Evolutionary conservation across 768 basidiomycete species (phyloP).

Genomic region (Gloeophyllum trabeum): DNA sequence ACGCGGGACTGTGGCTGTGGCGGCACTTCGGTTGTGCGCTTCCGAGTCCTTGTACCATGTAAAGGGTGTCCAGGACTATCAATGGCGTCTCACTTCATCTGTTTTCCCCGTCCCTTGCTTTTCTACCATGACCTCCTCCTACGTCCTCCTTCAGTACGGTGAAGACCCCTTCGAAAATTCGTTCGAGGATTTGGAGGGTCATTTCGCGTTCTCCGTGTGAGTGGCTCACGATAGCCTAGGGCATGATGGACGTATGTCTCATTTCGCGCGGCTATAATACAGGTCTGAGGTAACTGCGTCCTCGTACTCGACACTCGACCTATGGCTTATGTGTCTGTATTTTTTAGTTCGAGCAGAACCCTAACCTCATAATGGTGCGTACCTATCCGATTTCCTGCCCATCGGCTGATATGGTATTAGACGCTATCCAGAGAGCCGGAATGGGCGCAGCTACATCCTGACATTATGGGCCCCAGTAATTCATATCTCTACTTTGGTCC

Average conservation of each 20-base stretch:
- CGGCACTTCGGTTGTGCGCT: neutral
- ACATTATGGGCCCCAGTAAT: slow-evolving; percentile 71
- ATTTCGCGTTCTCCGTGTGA: slow-evolving; percentile 59
- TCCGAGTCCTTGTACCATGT: slow-evolving; percentile 19
- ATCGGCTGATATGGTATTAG: too few species aligned
- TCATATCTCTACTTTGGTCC: slow-evolving; percentile 74
- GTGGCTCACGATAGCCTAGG: slow-evolving; percentile 16
- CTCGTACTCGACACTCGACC: neutral
- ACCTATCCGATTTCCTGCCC: too few species aligned
- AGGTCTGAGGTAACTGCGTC: slow-evolving; percentile 2
- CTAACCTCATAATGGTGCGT: slow-evolving; percentile 59
- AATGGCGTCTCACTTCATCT: slow-evolving; percentile 9
- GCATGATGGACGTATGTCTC: slow-evolving; percentile 6
- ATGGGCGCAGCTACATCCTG: slow-evolving; percentile 59
- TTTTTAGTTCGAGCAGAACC: slow-evolving; percentile 41
- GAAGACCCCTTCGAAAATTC: slow-evolving; percentile 46
- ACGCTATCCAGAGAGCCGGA: slow-evolving; percentile 50
- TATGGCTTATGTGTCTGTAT: slow-evolving; percentile 1
- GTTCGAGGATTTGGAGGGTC: slow-evolving; percentile 54
- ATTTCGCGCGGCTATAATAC: slow-evolving; percentile 6
- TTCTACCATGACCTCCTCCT: slow-evolving; percentile 22
- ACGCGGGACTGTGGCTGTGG: neutral
- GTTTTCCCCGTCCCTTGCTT: slow-evolving; percentile 11
- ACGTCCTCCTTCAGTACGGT: slow-evolving; percentile 54
- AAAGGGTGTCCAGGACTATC: neutral